These are phyloP conservation scores for Aspergillus aculeatus DNA, from an alignment of 2,329 filamentous ascomycete genomes.

Conservation along the genomic window DNA sequence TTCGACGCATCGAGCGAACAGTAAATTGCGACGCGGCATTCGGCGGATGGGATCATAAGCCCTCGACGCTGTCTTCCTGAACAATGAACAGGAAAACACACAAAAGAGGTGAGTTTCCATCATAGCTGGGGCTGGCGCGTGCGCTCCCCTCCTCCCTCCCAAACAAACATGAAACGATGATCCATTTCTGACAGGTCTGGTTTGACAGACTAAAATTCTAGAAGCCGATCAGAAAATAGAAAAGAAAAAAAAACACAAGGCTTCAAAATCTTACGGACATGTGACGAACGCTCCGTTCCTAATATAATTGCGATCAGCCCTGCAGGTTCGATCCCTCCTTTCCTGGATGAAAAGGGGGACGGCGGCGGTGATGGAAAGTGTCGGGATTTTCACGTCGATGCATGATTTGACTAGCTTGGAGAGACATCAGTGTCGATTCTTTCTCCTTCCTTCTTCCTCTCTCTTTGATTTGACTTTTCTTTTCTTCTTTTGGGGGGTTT, in stretches of 20 bases:
- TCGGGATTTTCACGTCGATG: background rate
- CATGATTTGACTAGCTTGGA: conserved; percentile 5
- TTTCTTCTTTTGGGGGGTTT: background rate
- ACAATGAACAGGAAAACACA: background rate
- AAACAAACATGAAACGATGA: background rate
- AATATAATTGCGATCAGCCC: conserved; percentile 4
- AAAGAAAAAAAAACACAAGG: background rate
- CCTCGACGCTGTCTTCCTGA: background rate
- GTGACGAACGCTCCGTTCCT: background rate
- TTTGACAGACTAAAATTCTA: background rate
- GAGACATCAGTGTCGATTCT: background rate
- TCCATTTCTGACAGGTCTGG: conserved; percentile 6
- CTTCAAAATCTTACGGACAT: background rate
- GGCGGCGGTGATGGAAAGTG: background rate
- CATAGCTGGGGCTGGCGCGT: background rate
- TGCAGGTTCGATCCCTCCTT: background rate
- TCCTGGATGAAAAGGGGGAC: background rate
- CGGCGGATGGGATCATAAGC: conserved; percentile 5
- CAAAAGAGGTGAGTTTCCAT: background rate
- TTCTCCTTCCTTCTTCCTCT: background rate
- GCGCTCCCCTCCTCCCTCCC: too few species aligned
- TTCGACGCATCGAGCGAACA: conserved; percentile 5
- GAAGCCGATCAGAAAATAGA: background rate
- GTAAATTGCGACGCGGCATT: conserved; percentile 12
- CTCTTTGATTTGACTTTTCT: background rate